A percentile compares a stretch with the other conserved stretches of the same genome.
phyloP scores from a whole-genome alignment of 148 eudicot species.

The Spergularia bocconei region DNA sequence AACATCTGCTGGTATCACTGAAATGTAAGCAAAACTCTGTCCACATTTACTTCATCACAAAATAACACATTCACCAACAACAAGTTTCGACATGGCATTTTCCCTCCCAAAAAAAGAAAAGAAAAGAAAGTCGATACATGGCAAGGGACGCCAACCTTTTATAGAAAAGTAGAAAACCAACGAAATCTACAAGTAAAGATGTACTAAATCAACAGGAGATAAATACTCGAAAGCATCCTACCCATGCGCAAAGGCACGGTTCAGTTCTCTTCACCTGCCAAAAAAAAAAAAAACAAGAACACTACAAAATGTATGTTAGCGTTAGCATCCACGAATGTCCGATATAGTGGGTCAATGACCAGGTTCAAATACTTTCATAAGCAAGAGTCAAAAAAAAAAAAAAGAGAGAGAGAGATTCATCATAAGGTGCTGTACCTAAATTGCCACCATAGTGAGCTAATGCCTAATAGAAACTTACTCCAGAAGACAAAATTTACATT shows the following conservation, averaged over 20 bases:
- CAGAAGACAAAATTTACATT: neutral
- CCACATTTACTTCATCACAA: too few species aligned
- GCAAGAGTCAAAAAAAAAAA: neutral
- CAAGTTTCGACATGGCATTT: too few species aligned
- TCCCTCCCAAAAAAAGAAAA: too few species aligned
- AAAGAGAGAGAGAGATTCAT: too few species aligned
- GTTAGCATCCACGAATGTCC: neutral
- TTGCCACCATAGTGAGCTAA: neutral
- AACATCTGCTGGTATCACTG: too few species aligned
- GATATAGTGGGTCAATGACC: neutral
- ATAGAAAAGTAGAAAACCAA: neutral
- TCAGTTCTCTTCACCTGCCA: slow-evolving; percentile 14
- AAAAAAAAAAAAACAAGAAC: neutral
- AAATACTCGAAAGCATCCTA: slow-evolving; percentile 3
- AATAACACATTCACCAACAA: too few species aligned
- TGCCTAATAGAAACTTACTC: neutral
- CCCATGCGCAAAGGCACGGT: slow-evolving; percentile 7
- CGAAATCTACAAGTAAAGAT: neutral
- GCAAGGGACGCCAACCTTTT: too few species aligned
- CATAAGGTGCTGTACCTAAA: neutral
- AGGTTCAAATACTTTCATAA: neutral
- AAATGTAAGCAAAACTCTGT: too few species aligned
- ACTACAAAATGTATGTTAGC: slow-evolving; percentile 22
- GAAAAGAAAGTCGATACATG: too few species aligned
- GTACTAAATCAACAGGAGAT: neutral